Conservation (phyloP, 257 asterid species). For the Salvia hispanica region DNA sequence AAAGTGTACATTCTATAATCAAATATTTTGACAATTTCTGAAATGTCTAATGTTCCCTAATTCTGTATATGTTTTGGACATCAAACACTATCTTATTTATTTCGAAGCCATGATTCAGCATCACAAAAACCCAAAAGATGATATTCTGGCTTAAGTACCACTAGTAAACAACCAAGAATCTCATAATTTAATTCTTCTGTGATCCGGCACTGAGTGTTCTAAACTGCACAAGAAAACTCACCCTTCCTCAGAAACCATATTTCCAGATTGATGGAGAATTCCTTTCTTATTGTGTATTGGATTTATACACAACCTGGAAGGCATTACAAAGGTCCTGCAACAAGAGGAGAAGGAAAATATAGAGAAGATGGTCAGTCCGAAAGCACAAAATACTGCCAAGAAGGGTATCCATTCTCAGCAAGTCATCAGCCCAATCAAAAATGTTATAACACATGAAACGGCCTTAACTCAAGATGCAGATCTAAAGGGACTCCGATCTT, state of each 20-base stretch:
- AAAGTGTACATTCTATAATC: background rate
- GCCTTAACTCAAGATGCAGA: constrained; percentile 14
- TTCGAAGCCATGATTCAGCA: background rate
- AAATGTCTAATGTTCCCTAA: background rate
- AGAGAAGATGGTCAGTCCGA: constrained; percentile 4
- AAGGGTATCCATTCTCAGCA: background rate
- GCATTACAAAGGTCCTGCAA: constrained; percentile 95
- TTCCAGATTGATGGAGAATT: constrained; percentile 65
- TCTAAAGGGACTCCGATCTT: constrained; percentile 13
- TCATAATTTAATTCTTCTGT: background rate
- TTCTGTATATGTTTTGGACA: background rate
- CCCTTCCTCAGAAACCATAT: constrained; percentile 66
- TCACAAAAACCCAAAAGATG: constrained; percentile 3
- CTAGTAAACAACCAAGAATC: constrained; percentile 7
- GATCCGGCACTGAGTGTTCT: background rate
- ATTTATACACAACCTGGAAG: constrained; percentile 92
- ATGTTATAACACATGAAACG: background rate
- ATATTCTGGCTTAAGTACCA: constrained; percentile 11
- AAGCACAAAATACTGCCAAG: background rate
- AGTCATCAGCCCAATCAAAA: background rate
- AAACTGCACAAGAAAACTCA: constrained; percentile 36
- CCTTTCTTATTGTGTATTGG: constrained; percentile 90
- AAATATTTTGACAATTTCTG: background rate
- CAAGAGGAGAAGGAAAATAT: constrained; percentile 21
- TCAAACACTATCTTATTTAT: constrained; percentile 5